These are phyloP conservation scores for Shiraia sp. DNA, from an alignment of 2,329 filamentous ascomycete genomes.

Conservation along the genomic window DNA sequence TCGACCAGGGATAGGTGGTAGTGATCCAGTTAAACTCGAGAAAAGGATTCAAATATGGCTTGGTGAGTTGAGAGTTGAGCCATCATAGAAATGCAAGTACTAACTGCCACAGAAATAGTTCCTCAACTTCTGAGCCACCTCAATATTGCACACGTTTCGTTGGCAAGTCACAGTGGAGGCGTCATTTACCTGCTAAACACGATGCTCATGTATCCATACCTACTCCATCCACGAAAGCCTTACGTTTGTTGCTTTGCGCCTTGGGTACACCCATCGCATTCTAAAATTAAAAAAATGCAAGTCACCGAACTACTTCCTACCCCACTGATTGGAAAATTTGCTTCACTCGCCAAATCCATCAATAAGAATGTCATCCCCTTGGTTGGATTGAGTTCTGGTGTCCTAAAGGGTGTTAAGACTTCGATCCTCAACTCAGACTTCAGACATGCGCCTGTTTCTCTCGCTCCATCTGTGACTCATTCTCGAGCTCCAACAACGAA, in stretches of 20 bases:
- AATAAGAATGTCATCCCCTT: constrained; percentile 30
- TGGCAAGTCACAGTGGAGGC: constrained; percentile 39
- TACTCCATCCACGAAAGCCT: constrained; percentile 30
- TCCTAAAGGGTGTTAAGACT: constrained; percentile 19
- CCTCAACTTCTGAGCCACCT: constrained; percentile 34
- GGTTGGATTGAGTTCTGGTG: constrained; percentile 19
- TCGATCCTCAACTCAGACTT: constrained; percentile 9
- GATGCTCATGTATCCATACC: constrained; percentile 27
- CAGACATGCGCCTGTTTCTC: constrained; percentile 15
- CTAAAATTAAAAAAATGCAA: constrained; percentile 20
- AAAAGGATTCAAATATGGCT: constrained; percentile 33
- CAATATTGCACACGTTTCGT: constrained; percentile 32
- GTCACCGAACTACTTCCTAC: constrained; percentile 32
- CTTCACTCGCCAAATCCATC: constrained; percentile 20
- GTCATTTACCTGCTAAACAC: constrained; percentile 36
- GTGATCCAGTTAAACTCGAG: constrained; percentile 25
- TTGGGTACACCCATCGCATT: constrained; percentile 37
- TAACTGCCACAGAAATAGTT: constrained; percentile 29
- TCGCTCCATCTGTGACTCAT: constrained; percentile 6
- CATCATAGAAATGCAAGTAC: background rate
- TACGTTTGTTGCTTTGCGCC: constrained; percentile 39
- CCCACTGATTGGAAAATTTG: constrained; percentile 28
- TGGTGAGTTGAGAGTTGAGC: constrained; percentile 10
- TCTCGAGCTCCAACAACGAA: constrained; percentile 5
- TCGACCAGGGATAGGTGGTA: constrained; percentile 35